Base-by-base conservation (phyloP, 1,139 yeast species). In the Candida sp. region DNA sequence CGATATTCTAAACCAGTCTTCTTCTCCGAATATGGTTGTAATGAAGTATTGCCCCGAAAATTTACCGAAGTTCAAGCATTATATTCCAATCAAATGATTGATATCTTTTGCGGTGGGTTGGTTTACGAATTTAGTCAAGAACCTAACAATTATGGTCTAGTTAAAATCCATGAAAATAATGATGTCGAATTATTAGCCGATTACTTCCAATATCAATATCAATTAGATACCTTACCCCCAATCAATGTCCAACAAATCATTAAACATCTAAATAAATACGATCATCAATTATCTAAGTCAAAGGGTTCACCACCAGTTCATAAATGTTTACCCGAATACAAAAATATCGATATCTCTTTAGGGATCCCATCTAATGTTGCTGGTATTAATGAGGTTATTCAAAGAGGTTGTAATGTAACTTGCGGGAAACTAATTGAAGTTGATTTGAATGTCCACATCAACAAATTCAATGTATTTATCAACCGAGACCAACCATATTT, bases 1-100 rank as follows among this genome's bases (percentile, higher is more conserved):
- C 75, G 77, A 38, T 88, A 79, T 56, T 66, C 88, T 1, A 78
- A 81, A 49, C 99, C 99, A 2, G 75, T 93, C 1, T 84, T 93
- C 63, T 79, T 93, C 48, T 88, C 97, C 3, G 99, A 93, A 70
- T 93, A 81, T 42, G 99, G 99, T 4, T 93, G 99, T 66, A 93
- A 93, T 61, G 84, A 81, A 49, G 86, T 88, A 2, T 58, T 70
- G 12, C 98, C 98, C 5, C 79, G 99, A 53, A 59, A 69, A 19
- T 93, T 93, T 63, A 87, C 83, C 37, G 99, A 93, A 61, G 82
- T 91, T 29, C 73, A 69, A 15, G 68, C 91, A 27, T 66, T 93
- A 46, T 86, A 84, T 63, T 84, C 95, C 1, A 61, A 65, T 21
- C 80, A 84, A 49, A 89, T 93, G 97, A 70, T 83, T 33, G 75